Evolutionary conservation across 306 rosid species (phyloP).

Genomic region (Corylus heterophylla): DNA sequence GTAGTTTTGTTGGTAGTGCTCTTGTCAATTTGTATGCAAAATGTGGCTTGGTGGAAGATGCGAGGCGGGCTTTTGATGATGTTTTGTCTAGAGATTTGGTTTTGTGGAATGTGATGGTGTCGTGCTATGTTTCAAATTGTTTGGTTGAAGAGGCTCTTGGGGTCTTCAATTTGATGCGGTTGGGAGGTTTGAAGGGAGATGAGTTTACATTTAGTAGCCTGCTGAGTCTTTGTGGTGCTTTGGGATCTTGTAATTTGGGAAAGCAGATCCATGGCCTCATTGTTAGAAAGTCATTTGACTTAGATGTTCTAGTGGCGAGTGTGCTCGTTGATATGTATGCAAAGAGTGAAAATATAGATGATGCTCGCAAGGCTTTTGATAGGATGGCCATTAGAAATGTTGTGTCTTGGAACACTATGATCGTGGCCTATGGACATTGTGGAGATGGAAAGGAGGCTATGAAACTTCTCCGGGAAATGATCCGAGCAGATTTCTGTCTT

Average conservation of each 20-base stretch:
- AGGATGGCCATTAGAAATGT: conserved; percentile 46
- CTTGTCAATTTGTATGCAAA: conserved; percentile 61
- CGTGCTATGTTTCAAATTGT: conserved; percentile 55
- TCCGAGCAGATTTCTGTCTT: conserved; percentile 38
- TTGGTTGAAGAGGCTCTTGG: conserved; percentile 42
- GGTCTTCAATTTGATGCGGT: conserved; percentile 50
- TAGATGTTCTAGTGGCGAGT: conserved; percentile 66
- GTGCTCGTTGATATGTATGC: conserved; percentile 65
- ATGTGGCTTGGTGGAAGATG: conserved; percentile 54
- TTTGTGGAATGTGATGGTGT: conserved; percentile 79
- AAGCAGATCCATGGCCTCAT: conserved; percentile 52
- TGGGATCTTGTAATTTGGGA: conserved; percentile 45
- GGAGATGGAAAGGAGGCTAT: conserved; percentile 59
- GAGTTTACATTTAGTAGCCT: conserved; percentile 68
- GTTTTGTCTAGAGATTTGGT: conserved; percentile 52
- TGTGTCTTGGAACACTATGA: conserved; percentile 74
- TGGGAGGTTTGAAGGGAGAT: conserved; percentile 50
- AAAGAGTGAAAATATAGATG: conserved; percentile 38
- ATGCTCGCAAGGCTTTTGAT: conserved; percentile 50
- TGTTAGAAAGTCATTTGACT: conserved; percentile 50
- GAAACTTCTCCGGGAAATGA: conserved; percentile 58
- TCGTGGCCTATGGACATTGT: conserved; percentile 57
- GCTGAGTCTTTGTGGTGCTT: conserved; percentile 38
- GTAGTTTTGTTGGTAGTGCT: conserved; percentile 62
- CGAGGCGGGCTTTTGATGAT: conserved; percentile 50